Evolutionary conservation across 2,329 filamentous ascomycete species (phyloP).

Genomic region (Aspergillus sp.): DNA sequence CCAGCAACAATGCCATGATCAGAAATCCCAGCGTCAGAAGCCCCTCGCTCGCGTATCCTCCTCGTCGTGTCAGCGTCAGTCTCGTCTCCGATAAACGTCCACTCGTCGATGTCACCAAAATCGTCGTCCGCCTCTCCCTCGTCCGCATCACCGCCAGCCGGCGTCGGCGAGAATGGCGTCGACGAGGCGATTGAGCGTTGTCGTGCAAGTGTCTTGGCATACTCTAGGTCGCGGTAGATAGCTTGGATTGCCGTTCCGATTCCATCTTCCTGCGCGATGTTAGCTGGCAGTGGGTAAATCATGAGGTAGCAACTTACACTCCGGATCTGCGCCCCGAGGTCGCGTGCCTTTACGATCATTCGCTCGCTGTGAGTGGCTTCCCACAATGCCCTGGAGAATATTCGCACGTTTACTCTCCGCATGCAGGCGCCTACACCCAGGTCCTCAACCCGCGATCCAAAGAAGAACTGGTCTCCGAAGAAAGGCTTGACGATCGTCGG

Average conservation of each 20-base stretch:
- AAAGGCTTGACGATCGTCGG: constrained; percentile 94
- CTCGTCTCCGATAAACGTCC: constrained; percentile 75
- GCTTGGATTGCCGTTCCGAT: constrained; percentile 84
- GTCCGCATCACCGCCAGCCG: constrained; percentile 26
- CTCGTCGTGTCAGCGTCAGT: constrained; percentile 37
- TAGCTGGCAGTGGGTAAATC: constrained; percentile 21
- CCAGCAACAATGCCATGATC: too few relatives aligned
- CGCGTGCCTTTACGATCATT: constrained; percentile 78
- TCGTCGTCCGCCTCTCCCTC: constrained; percentile 38
- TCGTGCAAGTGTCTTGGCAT: constrained; percentile 75
- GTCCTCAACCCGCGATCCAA: constrained; percentile 80
- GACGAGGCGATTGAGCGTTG: constrained; percentile 37
- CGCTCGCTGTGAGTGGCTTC: constrained; percentile 80
- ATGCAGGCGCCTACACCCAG: constrained; percentile 84
- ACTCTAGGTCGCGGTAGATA: constrained; percentile 91
- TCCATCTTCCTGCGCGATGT: constrained; percentile 61
- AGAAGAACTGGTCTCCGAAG: constrained; percentile 98
- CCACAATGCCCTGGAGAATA: constrained; percentile 81
- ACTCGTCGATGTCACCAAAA: constrained; percentile 65
- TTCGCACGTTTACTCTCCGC: constrained; percentile 78
- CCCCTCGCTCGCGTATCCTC: constrained; percentile 22
- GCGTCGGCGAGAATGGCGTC: constrained; percentile 26
- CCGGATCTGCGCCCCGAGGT: constrained; percentile 78
- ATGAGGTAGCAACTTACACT: constrained; percentile 48
- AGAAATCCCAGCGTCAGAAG: constrained; percentile 17